These are phyloP conservation scores for Termitomyces sp. DNA, from an alignment of 768 basidiomycete species.

Conservation along the genomic window DNA sequence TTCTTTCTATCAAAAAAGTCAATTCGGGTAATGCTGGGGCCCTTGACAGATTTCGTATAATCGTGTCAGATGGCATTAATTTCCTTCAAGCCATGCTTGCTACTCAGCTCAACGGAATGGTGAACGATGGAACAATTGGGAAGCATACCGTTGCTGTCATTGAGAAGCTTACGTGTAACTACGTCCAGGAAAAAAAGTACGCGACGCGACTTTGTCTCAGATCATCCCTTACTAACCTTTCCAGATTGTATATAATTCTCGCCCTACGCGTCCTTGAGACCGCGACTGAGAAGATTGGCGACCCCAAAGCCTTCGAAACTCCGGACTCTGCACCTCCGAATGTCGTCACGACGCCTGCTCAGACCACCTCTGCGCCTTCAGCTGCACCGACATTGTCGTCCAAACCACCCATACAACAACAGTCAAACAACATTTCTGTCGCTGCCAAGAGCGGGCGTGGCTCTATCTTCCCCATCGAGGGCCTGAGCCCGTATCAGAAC, in stretches of 20 bases:
- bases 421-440: slow-evolving; percentile 8
- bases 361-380: neutral
- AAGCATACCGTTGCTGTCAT: slow-evolving; percentile 71
- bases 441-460: slow-evolving; percentile 28
- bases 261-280: slow-evolving; percentile 55
- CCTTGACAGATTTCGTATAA: slow-evolving; percentile 70
- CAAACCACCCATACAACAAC: slow-evolving; percentile 20
- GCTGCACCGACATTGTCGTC: slow-evolving; percentile 25
- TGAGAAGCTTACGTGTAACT: slow-evolving; percentile 78
- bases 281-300: slow-evolving; percentile 71
- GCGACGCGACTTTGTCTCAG: slow-evolving; percentile 23
- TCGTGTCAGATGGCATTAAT: slow-evolving; percentile 85
- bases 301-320: slow-evolving; percentile 37
- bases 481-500: slow-evolving; percentile 94
- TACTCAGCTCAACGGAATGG: slow-evolving; percentile 80
- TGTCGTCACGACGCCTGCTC: slow-evolving; percentile 20
- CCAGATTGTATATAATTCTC: slow-evolving; percentile 81
- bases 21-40: slow-evolving; percentile 28
- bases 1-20: slow-evolving; percentile 84
- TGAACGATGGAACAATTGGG: slow-evolving; percentile 58
- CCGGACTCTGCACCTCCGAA: slow-evolving; percentile 26
- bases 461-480: slow-evolving; percentile 80
- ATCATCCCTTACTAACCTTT: neutral
- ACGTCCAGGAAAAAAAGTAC: slow-evolving; percentile 82
- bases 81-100: slow-evolving; percentile 95